These are phyloP conservation scores for Tricholoma saponaceum DNA, from an alignment of 768 basidiomycete species.

Conservation along the genomic window DNA sequence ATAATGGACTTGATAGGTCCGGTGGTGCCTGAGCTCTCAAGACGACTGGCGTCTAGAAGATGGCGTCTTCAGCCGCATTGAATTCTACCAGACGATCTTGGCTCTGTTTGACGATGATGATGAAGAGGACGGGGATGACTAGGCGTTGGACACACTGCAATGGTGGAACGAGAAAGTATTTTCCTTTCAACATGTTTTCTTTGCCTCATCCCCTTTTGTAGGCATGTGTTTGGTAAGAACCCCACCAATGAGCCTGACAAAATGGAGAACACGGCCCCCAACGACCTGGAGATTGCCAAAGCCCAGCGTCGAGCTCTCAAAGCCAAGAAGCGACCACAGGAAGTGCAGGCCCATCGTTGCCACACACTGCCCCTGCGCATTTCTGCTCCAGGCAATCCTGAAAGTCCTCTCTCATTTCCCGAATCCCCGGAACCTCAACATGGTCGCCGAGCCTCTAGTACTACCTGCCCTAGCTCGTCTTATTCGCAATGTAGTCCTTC, in stretches of 20 bases:
- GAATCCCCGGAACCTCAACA: neutral
- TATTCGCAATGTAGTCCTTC: neutral
- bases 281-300: neutral
- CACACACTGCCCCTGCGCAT: no score
- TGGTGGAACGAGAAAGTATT: no score
- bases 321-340: neutral
- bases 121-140: no score
- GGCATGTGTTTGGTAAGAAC: neutral
- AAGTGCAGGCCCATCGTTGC: neutral
- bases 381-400: no score
- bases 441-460: neutral
- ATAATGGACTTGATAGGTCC: neutral
- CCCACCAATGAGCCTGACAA: neutral
- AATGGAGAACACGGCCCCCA: neutral
- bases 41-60: conserved; percentile 7
- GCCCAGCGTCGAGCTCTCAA: neutral
- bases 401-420: neutral
- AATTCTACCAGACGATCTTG: no score
- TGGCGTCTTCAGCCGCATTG: no score
- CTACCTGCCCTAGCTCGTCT: neutral
- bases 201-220: neutral
- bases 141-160: no score
- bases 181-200: conserved; percentile 8
- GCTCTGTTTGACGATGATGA: no score
- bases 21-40: conserved; percentile 6